phyloP scores from a whole-genome alignment of 106 monocot genomes.

The Triglochin maritima region DNA sequence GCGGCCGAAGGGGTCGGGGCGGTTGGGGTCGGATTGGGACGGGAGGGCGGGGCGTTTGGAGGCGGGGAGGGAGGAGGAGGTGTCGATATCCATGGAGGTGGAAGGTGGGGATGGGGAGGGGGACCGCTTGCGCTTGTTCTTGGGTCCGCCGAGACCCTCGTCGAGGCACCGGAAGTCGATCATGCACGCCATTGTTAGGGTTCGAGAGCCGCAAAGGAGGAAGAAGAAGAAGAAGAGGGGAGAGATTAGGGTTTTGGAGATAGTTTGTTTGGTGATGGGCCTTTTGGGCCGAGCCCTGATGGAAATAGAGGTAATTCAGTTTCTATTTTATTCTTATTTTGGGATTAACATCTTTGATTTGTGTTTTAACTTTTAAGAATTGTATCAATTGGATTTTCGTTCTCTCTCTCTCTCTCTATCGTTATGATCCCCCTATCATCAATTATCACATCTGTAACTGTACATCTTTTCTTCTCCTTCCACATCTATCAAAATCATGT shows the following conservation, averaged over 20 bases:
- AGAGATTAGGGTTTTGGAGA: background rate
- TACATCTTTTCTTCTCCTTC: too few species aligned
- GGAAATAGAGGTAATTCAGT: too few species aligned
- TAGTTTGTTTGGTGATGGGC: background rate
- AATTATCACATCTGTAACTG: too few species aligned
- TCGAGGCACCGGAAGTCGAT: slow-evolving; percentile 87
- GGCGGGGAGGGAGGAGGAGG: slow-evolving; percentile 14
- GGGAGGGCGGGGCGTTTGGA: slow-evolving; percentile 66
- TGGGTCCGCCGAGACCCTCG: slow-evolving; percentile 80
- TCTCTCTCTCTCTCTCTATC: too few species aligned
- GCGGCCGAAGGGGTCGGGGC: slow-evolving; percentile 42
- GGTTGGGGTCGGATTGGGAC: slow-evolving; percentile 47
- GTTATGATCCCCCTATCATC: too few species aligned
- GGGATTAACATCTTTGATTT: too few species aligned
- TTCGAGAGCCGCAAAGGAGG: background rate
- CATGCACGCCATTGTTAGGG: slow-evolving; percentile 53
- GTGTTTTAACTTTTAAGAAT: too few species aligned
- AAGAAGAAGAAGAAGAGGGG: background rate
- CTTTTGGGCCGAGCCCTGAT: too few species aligned
- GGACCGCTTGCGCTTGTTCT: slow-evolving; percentile 59
- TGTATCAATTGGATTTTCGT: too few species aligned
- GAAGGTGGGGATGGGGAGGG: slow-evolving; percentile 1
- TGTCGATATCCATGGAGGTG: slow-evolving; percentile 44
- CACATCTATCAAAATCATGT: too few species aligned
- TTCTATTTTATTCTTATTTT: too few species aligned